Evolutionary conservation across 2,329 filamentous ascomycete genomes (phyloP).

Genomic region (Pseudocercospora eumusae): DNA sequence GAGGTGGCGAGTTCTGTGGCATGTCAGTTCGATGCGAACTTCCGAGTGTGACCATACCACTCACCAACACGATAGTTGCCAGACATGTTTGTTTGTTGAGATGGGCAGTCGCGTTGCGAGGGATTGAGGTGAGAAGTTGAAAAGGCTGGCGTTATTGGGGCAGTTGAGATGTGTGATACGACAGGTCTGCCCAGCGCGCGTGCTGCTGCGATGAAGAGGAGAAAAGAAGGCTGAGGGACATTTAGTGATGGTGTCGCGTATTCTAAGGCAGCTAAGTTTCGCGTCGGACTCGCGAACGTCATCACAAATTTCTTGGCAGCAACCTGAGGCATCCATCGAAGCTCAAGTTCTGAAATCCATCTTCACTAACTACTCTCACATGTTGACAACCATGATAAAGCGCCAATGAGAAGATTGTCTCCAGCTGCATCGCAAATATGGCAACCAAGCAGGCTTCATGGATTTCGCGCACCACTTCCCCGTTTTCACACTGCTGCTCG

Average conservation of each 20-base stretch:
- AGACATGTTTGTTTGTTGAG: constrained; percentile 20
- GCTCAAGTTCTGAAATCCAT: no score
- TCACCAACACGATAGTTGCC: constrained; percentile 26
- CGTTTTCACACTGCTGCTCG: background rate
- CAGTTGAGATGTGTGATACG: no score
- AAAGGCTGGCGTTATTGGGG: no score
- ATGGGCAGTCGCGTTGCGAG: background rate
- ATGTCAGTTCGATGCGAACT: background rate
- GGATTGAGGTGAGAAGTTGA: background rate
- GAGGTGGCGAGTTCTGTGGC: constrained; percentile 62
- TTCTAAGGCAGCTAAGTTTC: no score
- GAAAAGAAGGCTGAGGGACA: no score
- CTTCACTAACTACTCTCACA: background rate
- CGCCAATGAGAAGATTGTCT: constrained; percentile 33
- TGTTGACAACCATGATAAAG: constrained; percentile 27
- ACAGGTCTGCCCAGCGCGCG: no score
- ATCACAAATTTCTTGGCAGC: constrained; percentile 8
- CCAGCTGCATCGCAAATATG: constrained; percentile 12
- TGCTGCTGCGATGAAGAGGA: no score
- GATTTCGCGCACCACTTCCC: background rate
- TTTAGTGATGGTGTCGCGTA: no score
- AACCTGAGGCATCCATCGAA: no score
- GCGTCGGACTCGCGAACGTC: constrained; percentile 14
- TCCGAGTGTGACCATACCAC: background rate
- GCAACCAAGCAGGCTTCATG: background rate